Evolutionary conservation across 306 rosid genomes (phyloP).

Genomic region (Fragaria iinumae): DNA sequence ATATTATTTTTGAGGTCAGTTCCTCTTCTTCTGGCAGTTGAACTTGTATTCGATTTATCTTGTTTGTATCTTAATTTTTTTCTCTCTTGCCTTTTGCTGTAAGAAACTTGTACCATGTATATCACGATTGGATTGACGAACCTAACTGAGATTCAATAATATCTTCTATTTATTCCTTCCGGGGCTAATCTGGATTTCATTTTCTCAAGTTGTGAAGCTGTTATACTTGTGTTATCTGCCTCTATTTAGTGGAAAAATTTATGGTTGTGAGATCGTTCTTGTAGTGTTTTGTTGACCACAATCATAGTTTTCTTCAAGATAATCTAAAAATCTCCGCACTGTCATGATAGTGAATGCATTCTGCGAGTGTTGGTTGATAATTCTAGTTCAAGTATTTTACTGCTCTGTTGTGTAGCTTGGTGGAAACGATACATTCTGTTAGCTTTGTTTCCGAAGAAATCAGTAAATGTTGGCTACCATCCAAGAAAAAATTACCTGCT

Average conservation of each 20-base stretch:
- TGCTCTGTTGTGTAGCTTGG: neutral
- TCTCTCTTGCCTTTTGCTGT: slow-evolving; percentile 16
- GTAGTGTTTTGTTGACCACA: neutral
- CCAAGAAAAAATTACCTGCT: neutral
- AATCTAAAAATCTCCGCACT: neutral
- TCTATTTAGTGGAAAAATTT: neutral
- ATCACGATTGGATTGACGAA: slow-evolving; percentile 27
- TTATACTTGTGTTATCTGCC: neutral
- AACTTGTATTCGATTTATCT: slow-evolving; percentile 28
- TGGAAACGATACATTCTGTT: neutral
- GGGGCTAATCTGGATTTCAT: neutral
- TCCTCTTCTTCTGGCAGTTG: neutral
- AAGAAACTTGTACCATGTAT: slow-evolving; percentile 23
- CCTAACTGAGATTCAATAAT: slow-evolving; percentile 14
- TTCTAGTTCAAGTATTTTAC: neutral
- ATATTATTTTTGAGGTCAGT: slow-evolving; percentile 31
- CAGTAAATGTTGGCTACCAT: neutral
- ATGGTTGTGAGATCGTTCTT: neutral
- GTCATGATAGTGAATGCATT: neutral
- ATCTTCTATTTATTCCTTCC: slow-evolving; percentile 7
- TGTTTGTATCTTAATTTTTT: slow-evolving; percentile 38
- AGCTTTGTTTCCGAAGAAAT: neutral
- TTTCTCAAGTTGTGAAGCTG: neutral
- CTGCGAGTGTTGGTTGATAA: neutral
- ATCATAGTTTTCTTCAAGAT: neutral